Evolutionary conservation across 768 basidiomycete species (phyloP).

Genomic region (Russula virescens): DNA sequence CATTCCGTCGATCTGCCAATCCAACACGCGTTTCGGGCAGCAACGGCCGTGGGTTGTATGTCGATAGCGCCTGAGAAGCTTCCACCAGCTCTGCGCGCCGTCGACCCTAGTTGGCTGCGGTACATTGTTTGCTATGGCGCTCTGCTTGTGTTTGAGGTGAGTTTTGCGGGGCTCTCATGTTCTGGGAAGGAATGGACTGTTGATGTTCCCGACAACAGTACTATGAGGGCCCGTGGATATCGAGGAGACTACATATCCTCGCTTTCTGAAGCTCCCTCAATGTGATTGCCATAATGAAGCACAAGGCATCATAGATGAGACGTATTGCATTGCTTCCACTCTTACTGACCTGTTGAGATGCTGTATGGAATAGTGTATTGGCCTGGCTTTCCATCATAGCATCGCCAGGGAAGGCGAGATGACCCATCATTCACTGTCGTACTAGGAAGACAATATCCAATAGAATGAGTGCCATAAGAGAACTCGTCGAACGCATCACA

Average conservation of each 20-base stretch:
- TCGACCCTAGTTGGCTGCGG: background rate
- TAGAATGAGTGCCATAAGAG: too few relatives aligned
- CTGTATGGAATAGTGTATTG: too few relatives aligned
- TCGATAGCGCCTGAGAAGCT: background rate
- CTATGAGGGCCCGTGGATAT: background rate
- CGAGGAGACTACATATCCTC: constrained; percentile 3
- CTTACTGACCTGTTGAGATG: too few relatives aligned
- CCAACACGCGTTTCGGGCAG: background rate
- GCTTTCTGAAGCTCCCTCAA: background rate
- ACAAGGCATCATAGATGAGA: too few relatives aligned
- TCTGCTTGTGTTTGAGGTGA: constrained; percentile 6
- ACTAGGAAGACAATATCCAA: too few relatives aligned
- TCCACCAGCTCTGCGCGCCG: background rate
- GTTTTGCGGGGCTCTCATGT: background rate
- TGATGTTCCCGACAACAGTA: background rate
- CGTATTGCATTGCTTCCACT: too few relatives aligned
- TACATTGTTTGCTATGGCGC: constrained; percentile 1
- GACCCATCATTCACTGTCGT: too few relatives aligned
- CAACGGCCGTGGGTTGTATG: background rate
- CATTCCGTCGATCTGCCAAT: background rate
- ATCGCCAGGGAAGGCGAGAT: too few relatives aligned
- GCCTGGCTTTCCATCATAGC: too few relatives aligned
- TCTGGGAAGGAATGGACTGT: background rate
- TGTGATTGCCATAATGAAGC: too few relatives aligned
- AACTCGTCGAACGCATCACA: too few relatives aligned